phyloP scores from a whole-genome alignment of 306 rosid genomes.

The Cicer cuneatum region DNA sequence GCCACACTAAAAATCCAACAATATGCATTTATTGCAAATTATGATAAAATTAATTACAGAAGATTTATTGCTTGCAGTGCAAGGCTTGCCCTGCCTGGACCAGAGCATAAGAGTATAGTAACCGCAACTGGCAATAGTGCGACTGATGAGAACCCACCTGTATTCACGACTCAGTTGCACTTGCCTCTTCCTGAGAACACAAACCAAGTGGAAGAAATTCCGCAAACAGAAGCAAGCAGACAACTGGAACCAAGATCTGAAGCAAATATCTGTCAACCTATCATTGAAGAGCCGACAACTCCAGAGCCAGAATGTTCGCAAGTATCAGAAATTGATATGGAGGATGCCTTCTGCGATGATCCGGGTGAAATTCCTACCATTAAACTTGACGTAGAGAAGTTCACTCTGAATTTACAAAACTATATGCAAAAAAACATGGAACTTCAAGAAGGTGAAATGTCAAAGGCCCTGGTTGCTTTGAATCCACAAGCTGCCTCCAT shows the following conservation, averaged over 20 bases:
- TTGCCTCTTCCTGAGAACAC: slow-evolving; percentile 64
- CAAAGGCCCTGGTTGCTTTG: slow-evolving; percentile 86
- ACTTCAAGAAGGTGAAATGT: slow-evolving; percentile 87
- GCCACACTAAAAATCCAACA: slow-evolving; percentile 17
- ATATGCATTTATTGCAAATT: slow-evolving; percentile 36
- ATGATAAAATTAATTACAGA: slow-evolving; percentile 44
- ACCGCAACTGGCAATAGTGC: slow-evolving; percentile 57
- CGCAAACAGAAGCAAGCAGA: slow-evolving; percentile 53
- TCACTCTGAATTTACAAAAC: slow-evolving; percentile 79
- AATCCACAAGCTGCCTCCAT: slow-evolving; percentile 79
- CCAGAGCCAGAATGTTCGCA: slow-evolving; percentile 83
- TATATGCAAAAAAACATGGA: slow-evolving; percentile 89
- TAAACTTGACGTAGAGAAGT: slow-evolving; percentile 76
- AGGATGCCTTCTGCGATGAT: slow-evolving; percentile 73
- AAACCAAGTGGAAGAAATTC: slow-evolving; percentile 55
- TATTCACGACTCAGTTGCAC: slow-evolving; percentile 50
- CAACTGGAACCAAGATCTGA: slow-evolving; percentile 50
- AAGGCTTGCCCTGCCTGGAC: slow-evolving; percentile 95
- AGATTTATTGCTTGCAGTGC: slow-evolving; percentile 73
- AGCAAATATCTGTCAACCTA: slow-evolving; percentile 67
- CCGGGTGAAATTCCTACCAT: slow-evolving; percentile 84
- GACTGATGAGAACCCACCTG: slow-evolving; percentile 49
- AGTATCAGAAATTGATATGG: slow-evolving; percentile 62
- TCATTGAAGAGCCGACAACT: slow-evolving; percentile 92
- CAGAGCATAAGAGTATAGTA: slow-evolving; percentile 76